Evolutionary conservation across 129 eudicot species (phyloP).

Genomic region (Saussurea involucrata): DNA sequence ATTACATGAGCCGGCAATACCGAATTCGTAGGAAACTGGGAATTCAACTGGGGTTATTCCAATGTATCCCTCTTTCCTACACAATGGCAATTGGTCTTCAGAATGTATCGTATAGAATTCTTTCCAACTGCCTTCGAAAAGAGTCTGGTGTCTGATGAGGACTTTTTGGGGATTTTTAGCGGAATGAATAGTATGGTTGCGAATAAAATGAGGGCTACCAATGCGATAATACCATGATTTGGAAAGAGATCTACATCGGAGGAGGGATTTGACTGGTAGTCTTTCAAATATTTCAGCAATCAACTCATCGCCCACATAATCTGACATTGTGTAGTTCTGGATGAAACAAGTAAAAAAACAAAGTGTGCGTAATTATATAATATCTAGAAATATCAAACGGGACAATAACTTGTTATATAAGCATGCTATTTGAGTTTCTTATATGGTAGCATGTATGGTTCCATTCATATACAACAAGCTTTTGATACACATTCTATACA

Average conservation of each 20-base stretch:
- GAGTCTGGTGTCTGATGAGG: no score
- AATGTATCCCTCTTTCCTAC: background rate
- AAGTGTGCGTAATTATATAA: no score
- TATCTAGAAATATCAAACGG: no score
- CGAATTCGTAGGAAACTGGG: background rate
- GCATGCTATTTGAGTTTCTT: no score
- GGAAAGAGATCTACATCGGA: slow-evolving; percentile 27
- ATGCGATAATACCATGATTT: slow-evolving; percentile 23
- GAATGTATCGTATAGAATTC: background rate
- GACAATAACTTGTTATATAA: no score
- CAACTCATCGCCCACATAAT: slow-evolving; percentile 22
- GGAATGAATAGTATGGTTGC: background rate
- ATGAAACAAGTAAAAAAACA: background rate
- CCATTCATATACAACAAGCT: no score
- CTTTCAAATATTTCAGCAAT: slow-evolving; percentile 15
- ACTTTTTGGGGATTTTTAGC: background rate
- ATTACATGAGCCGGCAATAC: background rate
- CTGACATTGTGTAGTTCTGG: slow-evolving; percentile 12
- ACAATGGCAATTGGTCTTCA: background rate
- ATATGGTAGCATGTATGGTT: no score
- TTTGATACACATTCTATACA: no score
- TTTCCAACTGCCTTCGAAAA: background rate
- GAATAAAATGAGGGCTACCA: slow-evolving; percentile 5
- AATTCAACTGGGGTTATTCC: background rate
- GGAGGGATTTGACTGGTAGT: slow-evolving; percentile 27